These are phyloP conservation scores for Athelia sp. DNA, from an alignment of 1,284 basidiomycete species.

Conservation along the genomic window DNA sequence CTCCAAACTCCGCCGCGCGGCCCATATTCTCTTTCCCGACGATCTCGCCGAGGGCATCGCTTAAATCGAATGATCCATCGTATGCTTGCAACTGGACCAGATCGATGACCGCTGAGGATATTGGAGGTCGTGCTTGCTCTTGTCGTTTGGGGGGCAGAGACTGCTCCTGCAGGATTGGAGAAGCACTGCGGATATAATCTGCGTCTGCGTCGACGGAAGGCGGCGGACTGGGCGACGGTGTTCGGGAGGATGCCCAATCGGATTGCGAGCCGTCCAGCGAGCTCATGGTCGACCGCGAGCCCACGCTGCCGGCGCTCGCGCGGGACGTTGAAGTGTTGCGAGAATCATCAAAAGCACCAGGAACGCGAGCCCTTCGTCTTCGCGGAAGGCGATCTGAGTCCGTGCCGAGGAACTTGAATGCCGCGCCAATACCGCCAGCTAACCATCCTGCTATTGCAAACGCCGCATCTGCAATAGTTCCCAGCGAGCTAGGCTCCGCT, in stretches of 20 bases:
- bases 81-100: slow-evolving; percentile 34
- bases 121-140: slow-evolving; percentile 4
- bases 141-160: slow-evolving; percentile 10
- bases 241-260: slow-evolving; percentile 27
- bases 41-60: slow-evolving; percentile 23
- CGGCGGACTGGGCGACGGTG: slow-evolving; percentile 14
- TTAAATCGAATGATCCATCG: slow-evolving; percentile 41
- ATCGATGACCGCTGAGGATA: slow-evolving; percentile 22
- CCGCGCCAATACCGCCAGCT: background rate
- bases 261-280: slow-evolving; percentile 32
- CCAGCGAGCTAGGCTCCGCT: background rate
- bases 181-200: slow-evolving; percentile 16
- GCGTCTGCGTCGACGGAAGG: slow-evolving; percentile 12
- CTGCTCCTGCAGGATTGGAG: slow-evolving; percentile 11
- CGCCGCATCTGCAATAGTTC: background rate
- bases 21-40: slow-evolving; percentile 20
- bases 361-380: background rate
- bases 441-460: background rate
- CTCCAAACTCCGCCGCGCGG: slow-evolving; percentile 17
- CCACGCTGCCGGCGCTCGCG: slow-evolving; percentile 21
- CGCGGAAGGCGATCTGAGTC: background rate
- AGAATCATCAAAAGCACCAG: background rate
- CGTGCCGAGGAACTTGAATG: background rate
- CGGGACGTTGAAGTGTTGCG: slow-evolving; percentile 6
- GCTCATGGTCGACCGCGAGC: slow-evolving; percentile 41